These are phyloP conservation scores for Umbilicus rupestris DNA, from an alignment of 164 flowering plant species.

Conservation along the genomic window DNA sequence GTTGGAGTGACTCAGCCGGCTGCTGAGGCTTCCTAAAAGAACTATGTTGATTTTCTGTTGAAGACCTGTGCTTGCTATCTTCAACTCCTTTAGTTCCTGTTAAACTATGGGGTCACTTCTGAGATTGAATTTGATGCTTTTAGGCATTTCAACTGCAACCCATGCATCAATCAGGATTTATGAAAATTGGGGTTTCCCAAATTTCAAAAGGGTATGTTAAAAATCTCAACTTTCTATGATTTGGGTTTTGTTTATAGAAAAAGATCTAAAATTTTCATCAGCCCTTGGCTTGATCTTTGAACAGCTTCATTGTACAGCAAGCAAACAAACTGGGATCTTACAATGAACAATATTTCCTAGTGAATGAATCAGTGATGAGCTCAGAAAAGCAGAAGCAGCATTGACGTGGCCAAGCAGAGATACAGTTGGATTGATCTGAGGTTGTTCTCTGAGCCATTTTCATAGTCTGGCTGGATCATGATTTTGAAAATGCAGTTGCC, in stretches of 20 bases:
- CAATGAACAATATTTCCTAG: not conserved
- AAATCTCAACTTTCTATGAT: not conserved
- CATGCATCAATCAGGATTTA: not conserved
- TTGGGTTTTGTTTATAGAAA: not conserved
- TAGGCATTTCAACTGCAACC: not conserved
- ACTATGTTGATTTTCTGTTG: not conserved
- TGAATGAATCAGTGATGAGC: not conserved
- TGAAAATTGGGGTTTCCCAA: not conserved
- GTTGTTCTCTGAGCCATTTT: not conserved
- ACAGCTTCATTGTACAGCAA: not conserved
- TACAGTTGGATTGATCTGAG: not conserved
- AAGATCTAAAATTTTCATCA: not conserved
- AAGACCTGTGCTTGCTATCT: not conserved
- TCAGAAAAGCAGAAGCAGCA: not conserved
- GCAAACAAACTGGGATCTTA: not conserved
- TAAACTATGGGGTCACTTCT: not conserved
- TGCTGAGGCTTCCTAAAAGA: slow-evolving; percentile 19
- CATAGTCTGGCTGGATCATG: slow-evolving; percentile 49
- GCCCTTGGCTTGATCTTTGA: not conserved
- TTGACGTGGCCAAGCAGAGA: not conserved
- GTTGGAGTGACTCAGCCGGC: slow-evolving; percentile 48
- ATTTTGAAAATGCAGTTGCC: slow-evolving; percentile 43
- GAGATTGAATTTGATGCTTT: not conserved
- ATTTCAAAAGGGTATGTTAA: not conserved
- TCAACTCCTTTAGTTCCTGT: not conserved